A percentile compares a stretch with the other conserved stretches of the same genome.
phyloP scores from a whole-genome alignment of 2,329 filamentous ascomycete genomes.

The Tothia fuscella region DNA sequence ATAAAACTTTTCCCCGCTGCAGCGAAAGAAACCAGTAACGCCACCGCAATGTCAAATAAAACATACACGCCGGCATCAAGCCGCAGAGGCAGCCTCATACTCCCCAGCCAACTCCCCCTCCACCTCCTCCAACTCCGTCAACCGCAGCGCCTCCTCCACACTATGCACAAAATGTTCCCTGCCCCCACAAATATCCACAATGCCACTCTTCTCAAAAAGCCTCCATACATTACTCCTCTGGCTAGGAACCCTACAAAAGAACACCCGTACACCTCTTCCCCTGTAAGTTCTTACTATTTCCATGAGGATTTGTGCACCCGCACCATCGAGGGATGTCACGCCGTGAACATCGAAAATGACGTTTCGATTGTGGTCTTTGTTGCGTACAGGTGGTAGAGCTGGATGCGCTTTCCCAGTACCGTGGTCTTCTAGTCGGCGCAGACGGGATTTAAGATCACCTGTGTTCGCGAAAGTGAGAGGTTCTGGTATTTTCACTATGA shows the following conservation, averaged over 20 bases:
- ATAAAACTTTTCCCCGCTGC: too few relatives aligned
- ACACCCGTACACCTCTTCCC: slow-evolving; percentile 63
- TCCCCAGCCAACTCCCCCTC: slow-evolving; percentile 19
- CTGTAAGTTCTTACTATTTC: slow-evolving; percentile 80
- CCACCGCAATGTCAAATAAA: too few relatives aligned
- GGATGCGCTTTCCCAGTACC: slow-evolving; percentile 79
- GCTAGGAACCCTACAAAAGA: slow-evolving; percentile 51
- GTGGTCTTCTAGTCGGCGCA: slow-evolving; percentile 77
- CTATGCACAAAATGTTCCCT: slow-evolving; percentile 65
- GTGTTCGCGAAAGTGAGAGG: slow-evolving; percentile 96
- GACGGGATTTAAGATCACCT: slow-evolving; percentile 72
- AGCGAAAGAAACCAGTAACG: too few relatives aligned
- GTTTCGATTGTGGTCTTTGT: slow-evolving; percentile 74
- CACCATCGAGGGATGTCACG: slow-evolving; percentile 89
- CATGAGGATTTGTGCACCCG: slow-evolving; percentile 77
- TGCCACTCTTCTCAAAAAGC: slow-evolving; percentile 67
- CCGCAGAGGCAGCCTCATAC: slow-evolving; percentile 5
- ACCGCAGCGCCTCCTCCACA: slow-evolving; percentile 70
- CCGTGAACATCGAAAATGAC: slow-evolving; percentile 96
- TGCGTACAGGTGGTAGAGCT: slow-evolving; percentile 66
- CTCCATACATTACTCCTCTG: slow-evolving; percentile 49
- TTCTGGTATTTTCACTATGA: slow-evolving; percentile 97
- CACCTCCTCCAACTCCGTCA: slow-evolving; percentile 61
- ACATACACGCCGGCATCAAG: too few relatives aligned
- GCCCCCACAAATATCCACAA: slow-evolving; percentile 73